Evolutionary conservation across 805 yeast species (phyloP).

Genomic region (Cyberlindnera veronae): DNA sequence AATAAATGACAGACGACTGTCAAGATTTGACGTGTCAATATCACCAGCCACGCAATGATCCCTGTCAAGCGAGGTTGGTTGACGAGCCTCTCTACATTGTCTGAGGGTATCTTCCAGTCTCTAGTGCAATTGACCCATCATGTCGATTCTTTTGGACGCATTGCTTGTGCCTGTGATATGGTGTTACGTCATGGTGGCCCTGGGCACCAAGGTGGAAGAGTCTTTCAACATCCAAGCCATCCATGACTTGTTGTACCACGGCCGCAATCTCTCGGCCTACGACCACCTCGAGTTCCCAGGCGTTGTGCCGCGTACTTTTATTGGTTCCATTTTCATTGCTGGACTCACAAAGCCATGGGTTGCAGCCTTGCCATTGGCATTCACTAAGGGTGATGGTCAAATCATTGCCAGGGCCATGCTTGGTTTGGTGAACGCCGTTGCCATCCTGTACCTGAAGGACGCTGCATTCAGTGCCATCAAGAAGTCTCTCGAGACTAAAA

Average conservation of each 20-base stretch:
- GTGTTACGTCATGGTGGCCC: conserved; percentile 55
- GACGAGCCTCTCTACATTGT: not conserved
- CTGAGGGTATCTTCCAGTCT: too few species aligned
- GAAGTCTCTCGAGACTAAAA: not conserved
- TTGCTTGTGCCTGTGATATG: conserved; percentile 44
- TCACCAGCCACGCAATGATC: not conserved
- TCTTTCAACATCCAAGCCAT: conserved; percentile 88
- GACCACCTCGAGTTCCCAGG: conserved; percentile 87
- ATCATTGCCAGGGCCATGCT: conserved; percentile 52
- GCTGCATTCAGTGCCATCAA: conserved; percentile 32
- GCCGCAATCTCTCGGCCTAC: conserved; percentile 44
- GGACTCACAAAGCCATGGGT: conserved; percentile 39
- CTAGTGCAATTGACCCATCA: not conserved
- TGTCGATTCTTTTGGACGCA: conserved; percentile 19
- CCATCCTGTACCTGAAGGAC: conserved; percentile 48
- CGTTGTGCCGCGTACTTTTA: conserved; percentile 80
- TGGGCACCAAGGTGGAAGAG: conserved; percentile 91
- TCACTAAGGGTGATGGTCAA: conserved; percentile 50
- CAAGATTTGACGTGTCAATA: not conserved
- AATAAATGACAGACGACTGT: too few species aligned
- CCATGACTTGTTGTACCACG: conserved; percentile 72
- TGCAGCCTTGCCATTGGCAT: conserved; percentile 13
- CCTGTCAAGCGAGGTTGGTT: not conserved
- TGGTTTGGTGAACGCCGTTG: conserved; percentile 57
- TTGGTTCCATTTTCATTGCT: conserved; percentile 63